Base-by-base conservation (phyloP, 176 grass and related monocot genomes). In the sorghum (Sorghum bicolor) region DNA sequence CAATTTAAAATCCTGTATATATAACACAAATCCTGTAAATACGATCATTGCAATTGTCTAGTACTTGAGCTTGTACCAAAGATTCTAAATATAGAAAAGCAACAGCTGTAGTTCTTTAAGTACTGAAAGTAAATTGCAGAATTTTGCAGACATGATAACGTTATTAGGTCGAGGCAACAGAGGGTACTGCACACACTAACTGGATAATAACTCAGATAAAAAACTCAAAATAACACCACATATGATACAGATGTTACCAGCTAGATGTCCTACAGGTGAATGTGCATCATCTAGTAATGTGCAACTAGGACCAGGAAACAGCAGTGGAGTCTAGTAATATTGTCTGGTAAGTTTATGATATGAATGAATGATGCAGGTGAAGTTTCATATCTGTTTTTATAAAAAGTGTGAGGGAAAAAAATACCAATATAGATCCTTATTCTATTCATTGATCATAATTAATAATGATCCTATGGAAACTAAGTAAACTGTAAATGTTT, bases 71-170 rank as follows among this genome's bases (percentile, higher is more conserved):
- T 64, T 67, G 32, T 84, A 82, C 28, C 26, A 77, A 77, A 72
- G 10, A 53, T 50, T 83, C 30, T 83, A 22, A 16, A 32, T 31
- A 30, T 6, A 57, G n/a, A 66, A 38, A 74, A 66, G 37, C 41
- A 40, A 78, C 22, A 87, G 17, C 6, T n/a, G 14, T 38, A 48
- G 29, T 31, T 70, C 71, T 64, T 38, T 10, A 76, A 61, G 37
- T 82, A 79, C 6, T 73, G 20, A 83, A 83, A 65, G 6, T 64
- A 38, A 26, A 40, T 53, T 24, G 40, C 1, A 14, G 71, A 87
- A 71, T 78, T 48, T 81, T 22, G 26, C 19, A 83, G 57, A 37
- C 37, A 58, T 82, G 63, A 88, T 78, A 63, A 63, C 32, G 25
- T 43, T 44, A 50, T 43, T 44, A 50, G 12, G 67, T 17, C 29